Evolutionary conservation across 768 basidiomycete genomes (phyloP).

Genomic region (Cyclocybe cylindracea): DNA sequence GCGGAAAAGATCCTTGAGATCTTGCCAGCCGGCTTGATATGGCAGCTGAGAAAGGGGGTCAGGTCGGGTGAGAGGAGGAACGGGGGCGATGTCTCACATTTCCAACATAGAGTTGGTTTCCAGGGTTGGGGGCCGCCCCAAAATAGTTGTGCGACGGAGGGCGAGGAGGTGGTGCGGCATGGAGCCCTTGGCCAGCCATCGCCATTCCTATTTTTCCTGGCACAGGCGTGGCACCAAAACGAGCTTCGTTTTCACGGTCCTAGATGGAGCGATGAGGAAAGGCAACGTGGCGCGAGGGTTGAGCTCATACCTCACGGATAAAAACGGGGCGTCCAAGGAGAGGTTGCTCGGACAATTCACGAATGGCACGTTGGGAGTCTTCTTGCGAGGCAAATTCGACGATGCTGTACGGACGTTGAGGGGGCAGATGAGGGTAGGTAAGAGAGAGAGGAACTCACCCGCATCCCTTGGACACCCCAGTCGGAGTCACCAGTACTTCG

Average conservation of each 20-base stretch:
- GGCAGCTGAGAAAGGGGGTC: constrained; percentile 61
- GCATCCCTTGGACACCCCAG: constrained; percentile 97
- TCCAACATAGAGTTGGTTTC: constrained; percentile 91
- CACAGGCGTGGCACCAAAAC: constrained; percentile 94
- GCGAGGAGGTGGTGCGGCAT: constrained; percentile 80
- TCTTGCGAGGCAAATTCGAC: constrained; percentile 93
- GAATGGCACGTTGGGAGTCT: constrained; percentile 86
- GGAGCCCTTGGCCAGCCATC: constrained; percentile 87
- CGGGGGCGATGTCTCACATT: constrained; percentile 57
- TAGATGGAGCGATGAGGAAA: constrained; percentile 31
- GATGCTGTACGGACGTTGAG: constrained; percentile 55
- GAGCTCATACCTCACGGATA: constrained; percentile 79
- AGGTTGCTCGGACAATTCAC: constrained; percentile 85
- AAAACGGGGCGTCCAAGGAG: constrained; percentile 95
- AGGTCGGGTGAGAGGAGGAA: neutral
- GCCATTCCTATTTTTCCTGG: constrained; percentile 96
- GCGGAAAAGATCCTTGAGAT: constrained; percentile 96
- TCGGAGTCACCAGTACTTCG: constrained; percentile 97
- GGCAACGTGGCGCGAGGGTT: neutral
- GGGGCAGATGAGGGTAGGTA: constrained; percentile 7
- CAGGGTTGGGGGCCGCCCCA: constrained; percentile 62
- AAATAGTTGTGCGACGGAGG: constrained; percentile 81
- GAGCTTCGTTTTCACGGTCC: constrained; percentile 96
- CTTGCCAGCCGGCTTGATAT: constrained; percentile 98
- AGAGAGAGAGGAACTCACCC: constrained; percentile 63